These are phyloP conservation scores for Penicillium nordicum DNA, from an alignment of 2,329 filamentous ascomycete species.

Conservation along the genomic window DNA sequence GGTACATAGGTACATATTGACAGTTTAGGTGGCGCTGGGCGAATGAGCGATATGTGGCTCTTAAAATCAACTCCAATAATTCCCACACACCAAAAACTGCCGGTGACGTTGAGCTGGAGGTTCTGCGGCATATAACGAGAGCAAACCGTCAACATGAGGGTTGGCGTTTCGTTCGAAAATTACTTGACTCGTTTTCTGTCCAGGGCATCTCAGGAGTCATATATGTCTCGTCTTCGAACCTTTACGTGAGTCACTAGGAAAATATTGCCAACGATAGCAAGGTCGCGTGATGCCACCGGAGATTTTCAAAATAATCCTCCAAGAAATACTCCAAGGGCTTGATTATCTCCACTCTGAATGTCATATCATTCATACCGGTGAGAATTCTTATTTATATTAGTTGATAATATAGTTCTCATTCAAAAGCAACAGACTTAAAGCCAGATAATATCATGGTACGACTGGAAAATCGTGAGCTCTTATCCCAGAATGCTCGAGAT, in stretches of 20 bases:
- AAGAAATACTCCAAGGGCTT: slow-evolving; percentile 39
- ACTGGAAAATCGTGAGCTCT: slow-evolving; percentile 25
- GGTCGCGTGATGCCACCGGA: slow-evolving; percentile 27
- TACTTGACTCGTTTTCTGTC: slow-evolving; percentile 33
- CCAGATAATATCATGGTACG: slow-evolving; percentile 43
- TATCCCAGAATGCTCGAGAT: slow-evolving; percentile 23
- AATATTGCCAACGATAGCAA: slow-evolving; percentile 26
- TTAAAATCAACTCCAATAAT: slow-evolving; percentile 31
- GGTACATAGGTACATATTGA: slow-evolving; percentile 5
- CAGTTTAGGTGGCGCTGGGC: slow-evolving; percentile 25
- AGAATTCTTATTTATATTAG: slow-evolving; percentile 5
- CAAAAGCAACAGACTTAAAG: slow-evolving; percentile 36
- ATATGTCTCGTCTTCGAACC: slow-evolving; percentile 30
- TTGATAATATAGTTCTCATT: slow-evolving; percentile 3
- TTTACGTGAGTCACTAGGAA: slow-evolving; percentile 31
- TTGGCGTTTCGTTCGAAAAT: slow-evolving; percentile 29
- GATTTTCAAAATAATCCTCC: slow-evolving; percentile 34
- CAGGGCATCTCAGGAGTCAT: slow-evolving; percentile 16
- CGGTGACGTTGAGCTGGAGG: slow-evolving; percentile 26
- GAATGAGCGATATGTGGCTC: slow-evolving; percentile 30
- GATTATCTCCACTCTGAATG: slow-evolving; percentile 45
- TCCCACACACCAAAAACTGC: slow-evolving; percentile 6
- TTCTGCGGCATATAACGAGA: slow-evolving; percentile 23
- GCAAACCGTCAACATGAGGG: slow-evolving; percentile 31
- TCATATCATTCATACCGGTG: slow-evolving; percentile 44